Conservation (phyloP, 2,329 filamentous ascomycete species). For the Aspergillus sp. region DNA sequence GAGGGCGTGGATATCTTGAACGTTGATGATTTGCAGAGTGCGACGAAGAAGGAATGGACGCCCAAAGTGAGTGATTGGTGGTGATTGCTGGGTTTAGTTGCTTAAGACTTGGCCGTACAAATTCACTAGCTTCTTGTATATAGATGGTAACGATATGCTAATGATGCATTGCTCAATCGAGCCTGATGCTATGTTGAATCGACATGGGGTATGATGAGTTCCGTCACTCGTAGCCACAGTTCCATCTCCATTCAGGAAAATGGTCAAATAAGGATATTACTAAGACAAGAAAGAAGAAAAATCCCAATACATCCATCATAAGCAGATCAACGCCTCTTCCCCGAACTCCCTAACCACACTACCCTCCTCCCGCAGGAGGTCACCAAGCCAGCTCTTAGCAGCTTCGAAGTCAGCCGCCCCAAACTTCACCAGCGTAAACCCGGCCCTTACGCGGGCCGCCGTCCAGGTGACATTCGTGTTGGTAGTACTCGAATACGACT, state of each 20-base stretch:
- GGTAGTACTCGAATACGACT: constrained; percentile 24
- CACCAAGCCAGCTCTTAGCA: constrained; percentile 69
- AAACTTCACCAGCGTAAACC: constrained; percentile 88
- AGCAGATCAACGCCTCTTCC: constrained; percentile 70
- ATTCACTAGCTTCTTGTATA: not conserved
- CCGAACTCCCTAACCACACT: constrained; percentile 68
- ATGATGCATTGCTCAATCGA: too few species aligned
- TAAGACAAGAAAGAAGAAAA: not conserved
- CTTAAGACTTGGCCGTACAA: not conserved
- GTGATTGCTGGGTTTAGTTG: constrained; percentile 9
- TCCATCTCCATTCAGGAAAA: too few species aligned
- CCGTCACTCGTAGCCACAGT: too few species aligned
- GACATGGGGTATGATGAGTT: too few species aligned
- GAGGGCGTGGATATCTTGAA: constrained; percentile 54
- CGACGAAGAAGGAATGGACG: constrained; percentile 44
- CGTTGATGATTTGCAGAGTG: constrained; percentile 50
- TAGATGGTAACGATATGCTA: too few species aligned
- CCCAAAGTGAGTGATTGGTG: constrained; percentile 28
- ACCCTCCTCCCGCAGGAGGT: constrained; percentile 67
- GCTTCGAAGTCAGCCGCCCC: constrained; percentile 75
- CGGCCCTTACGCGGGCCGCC: constrained; percentile 63
- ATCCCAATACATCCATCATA: constrained; percentile 30
- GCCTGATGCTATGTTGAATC: too few species aligned
- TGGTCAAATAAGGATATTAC: too few species aligned
- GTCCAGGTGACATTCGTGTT: constrained; percentile 65